These are phyloP conservation scores for Cystobasidium tubakii DNA, from an alignment of 768 basidiomycete species.

Conservation along the genomic window DNA sequence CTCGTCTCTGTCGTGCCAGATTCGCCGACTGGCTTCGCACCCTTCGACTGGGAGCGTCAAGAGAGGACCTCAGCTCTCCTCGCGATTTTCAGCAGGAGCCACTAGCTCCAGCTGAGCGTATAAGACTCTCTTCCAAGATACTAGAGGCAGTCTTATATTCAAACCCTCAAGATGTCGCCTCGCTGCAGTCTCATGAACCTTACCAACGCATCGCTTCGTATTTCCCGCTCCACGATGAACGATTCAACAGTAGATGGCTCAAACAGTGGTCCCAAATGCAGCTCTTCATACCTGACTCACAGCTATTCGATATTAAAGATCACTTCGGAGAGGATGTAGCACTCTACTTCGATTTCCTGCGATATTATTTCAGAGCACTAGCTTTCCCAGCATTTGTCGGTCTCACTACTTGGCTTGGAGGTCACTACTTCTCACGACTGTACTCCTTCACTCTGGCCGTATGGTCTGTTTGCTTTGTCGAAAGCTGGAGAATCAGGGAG, in stretches of 20 bases:
- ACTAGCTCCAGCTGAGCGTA: constrained; percentile 66
- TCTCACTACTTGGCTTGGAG: constrained; percentile 63
- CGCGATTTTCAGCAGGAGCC: constrained; percentile 51
- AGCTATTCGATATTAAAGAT: constrained; percentile 65
- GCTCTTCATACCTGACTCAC: constrained; percentile 50
- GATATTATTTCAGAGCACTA: constrained; percentile 69
- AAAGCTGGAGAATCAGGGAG: constrained; percentile 86
- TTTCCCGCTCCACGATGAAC: constrained; percentile 74
- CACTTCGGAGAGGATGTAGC: constrained; percentile 81
- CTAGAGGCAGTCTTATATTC: constrained; percentile 52
- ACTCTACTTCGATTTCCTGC: constrained; percentile 53
- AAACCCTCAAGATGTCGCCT: constrained; percentile 1
- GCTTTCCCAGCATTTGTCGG: constrained; percentile 70
- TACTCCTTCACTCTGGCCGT: constrained; percentile 72
- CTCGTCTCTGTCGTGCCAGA: no score
- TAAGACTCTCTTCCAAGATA: constrained; percentile 69
- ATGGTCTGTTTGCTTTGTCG: constrained; percentile 81
- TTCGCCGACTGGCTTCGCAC: constrained; percentile 71
- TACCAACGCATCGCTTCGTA: constrained; percentile 79
- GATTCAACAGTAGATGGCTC: constrained; percentile 74
- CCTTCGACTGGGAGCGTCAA: constrained; percentile 54
- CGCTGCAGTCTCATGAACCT: constrained; percentile 49
- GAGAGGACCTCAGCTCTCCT: constrained; percentile 55
- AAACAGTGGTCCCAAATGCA: constrained; percentile 62
- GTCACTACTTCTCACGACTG: constrained; percentile 64